Percentiles rank a stretch among this genome's conserved stretches.
phyloP scores from a whole-genome alignment of 192 early-diverging fungal genomes.

The Rhizoclosmatium sp. region DNA sequence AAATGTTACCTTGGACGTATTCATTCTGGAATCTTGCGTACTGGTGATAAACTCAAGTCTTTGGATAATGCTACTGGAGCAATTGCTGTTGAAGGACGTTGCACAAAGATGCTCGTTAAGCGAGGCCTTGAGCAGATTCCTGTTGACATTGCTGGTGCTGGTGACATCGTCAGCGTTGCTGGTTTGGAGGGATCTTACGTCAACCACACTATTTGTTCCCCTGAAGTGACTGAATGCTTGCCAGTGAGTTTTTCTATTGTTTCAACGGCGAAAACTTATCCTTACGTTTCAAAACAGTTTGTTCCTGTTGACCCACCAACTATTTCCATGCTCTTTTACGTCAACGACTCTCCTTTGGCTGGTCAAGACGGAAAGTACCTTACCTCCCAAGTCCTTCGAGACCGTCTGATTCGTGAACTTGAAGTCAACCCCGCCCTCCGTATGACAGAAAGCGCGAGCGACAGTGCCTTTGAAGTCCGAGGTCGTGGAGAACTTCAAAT shows the following conservation, averaged over 20 bases:
- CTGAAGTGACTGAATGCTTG: constrained; percentile 65
- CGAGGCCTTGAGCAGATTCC: constrained; percentile 77
- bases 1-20: constrained; percentile 84
- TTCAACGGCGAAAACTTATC: not conserved
- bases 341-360: constrained; percentile 87
- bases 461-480: constrained; percentile 81
- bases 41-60: constrained; percentile 79
- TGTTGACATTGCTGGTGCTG: constrained; percentile 78
- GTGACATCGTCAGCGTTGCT: constrained; percentile 82
- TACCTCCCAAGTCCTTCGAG: constrained; percentile 81
- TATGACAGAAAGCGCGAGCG: constrained; percentile 67
- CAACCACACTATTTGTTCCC: constrained; percentile 80
- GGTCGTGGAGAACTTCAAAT: constrained; percentile 91
- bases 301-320: constrained; percentile 86
- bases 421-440: constrained; percentile 86
- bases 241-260: constrained; percentile 45
- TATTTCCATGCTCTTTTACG: constrained; percentile 84
- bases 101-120: constrained; percentile 79
- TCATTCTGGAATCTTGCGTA: constrained; percentile 69
- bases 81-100: constrained; percentile 71
- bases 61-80: constrained; percentile 71
- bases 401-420: constrained; percentile 76
- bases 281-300: constrained; percentile 41
- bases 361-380: constrained; percentile 78
- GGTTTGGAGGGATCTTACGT: constrained; percentile 78